Conservation (phyloP, 495 filamentous ascomycete genomes). For the Letharia lupina region DNA sequence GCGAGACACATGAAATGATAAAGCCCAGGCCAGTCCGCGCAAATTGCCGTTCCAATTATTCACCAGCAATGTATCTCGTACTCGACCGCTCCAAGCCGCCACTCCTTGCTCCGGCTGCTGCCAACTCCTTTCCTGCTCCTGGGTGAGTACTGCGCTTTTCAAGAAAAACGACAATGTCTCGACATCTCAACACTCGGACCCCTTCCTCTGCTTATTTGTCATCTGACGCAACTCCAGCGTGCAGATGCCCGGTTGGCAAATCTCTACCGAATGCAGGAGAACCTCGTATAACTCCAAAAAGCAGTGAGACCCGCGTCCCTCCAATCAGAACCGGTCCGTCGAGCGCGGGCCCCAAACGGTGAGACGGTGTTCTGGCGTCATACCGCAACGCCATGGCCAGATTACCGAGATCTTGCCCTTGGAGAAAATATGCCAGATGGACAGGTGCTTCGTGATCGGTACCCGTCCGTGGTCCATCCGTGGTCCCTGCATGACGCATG, state of each 20-base stretch:
- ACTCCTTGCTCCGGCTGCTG: not conserved
- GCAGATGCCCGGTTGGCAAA: not conserved
- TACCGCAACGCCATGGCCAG: not conserved
- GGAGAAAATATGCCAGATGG: constrained; percentile 3
- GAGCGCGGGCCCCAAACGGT: too few relatives aligned
- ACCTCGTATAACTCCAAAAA: not conserved
- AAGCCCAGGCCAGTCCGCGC: not conserved
- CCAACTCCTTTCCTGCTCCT: not conserved
- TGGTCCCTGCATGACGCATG: not conserved
- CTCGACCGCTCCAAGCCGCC: not conserved
- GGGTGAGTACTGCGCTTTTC: not conserved
- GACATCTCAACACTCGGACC: not conserved
- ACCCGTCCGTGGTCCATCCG: not conserved
- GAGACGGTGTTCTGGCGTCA: not conserved
- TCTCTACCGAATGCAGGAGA: not conserved
- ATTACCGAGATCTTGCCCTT: not conserved
- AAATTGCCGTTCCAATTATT: not conserved
- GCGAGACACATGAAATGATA: not conserved
- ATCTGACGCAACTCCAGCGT: not conserved
- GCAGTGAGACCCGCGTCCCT: not conserved
- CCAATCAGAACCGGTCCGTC: not conserved
- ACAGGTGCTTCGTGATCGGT: constrained; percentile 3
- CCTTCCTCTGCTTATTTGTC: not conserved
- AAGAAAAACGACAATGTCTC: not conserved
- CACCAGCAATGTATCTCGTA: not conserved